Conservation (phyloP, 345 rosid genomes). For the Aurinia saxatilis region DNA sequence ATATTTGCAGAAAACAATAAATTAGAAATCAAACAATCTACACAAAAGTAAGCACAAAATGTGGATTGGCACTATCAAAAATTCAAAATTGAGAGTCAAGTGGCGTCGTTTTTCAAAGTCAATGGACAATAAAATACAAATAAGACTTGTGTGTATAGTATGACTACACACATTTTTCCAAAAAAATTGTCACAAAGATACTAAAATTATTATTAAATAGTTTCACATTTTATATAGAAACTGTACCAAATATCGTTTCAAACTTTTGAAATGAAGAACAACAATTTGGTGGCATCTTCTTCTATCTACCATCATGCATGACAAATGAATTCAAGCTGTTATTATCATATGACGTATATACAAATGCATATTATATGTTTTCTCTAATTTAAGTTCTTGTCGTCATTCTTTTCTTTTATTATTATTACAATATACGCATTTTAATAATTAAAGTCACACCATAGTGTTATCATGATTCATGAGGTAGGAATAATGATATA, state of each 20-base stretch:
- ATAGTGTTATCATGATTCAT: background rate
- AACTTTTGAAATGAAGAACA: background rate
- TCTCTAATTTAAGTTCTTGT: conserved; percentile 12
- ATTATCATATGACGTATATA: conserved; percentile 21
- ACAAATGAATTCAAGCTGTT: conserved; percentile 21
- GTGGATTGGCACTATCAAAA: conserved; percentile 1
- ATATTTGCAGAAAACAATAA: no score
- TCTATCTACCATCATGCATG: conserved; percentile 27
- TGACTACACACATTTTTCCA: conserved; percentile 8
- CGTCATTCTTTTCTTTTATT: conserved; percentile 11
- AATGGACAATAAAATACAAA: conserved; percentile 17
- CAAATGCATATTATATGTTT: conserved; percentile 15
- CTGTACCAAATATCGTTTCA: background rate
- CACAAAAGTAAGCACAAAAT: background rate
- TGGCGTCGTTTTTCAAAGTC: conserved; percentile 25
- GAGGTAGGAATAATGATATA: background rate
- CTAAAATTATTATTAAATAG: background rate
- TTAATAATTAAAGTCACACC: background rate
- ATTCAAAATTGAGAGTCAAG: conserved; percentile 21
- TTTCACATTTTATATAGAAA: background rate
- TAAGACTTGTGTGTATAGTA: conserved; percentile 16
- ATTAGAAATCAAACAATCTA: background rate
- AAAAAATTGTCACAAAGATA: background rate
- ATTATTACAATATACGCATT: background rate
- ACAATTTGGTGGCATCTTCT: conserved; percentile 13